phyloP scores from a whole-genome alignment of 1,284 basidiomycete genomes.

The Somion occarium region DNA sequence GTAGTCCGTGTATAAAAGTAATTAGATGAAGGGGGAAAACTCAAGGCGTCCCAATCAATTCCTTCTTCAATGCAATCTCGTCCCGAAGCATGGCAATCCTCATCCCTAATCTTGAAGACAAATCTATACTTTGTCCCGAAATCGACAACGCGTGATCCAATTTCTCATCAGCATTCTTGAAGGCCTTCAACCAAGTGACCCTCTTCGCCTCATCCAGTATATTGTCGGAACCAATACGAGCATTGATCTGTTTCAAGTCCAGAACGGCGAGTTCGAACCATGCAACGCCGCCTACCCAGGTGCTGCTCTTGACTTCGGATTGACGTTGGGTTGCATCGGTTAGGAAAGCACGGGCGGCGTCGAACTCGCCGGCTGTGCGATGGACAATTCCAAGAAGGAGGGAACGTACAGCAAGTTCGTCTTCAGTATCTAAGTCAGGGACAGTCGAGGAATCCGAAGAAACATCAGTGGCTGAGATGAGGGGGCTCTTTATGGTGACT shows the following conservation, averaged over 20 bases:
- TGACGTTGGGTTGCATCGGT: conserved; percentile 43
- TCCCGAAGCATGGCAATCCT: conserved; percentile 64
- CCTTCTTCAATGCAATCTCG: conserved; percentile 61
- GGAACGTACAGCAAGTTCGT: conserved; percentile 65
- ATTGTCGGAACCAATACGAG: conserved; percentile 15
- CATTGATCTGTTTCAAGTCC: conserved; percentile 48
- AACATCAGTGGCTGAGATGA: conserved; percentile 19
- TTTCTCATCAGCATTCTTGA: conserved; percentile 43
- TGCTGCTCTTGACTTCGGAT: conserved; percentile 39
- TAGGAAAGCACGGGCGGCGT: conserved; percentile 42
- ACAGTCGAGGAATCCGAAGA: conserved; percentile 8
- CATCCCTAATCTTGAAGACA: conserved; percentile 64
- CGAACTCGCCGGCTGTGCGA: conserved; percentile 47
- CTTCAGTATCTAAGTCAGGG: conserved; percentile 55
- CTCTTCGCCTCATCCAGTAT: conserved; percentile 16
- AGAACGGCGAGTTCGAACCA: conserved; percentile 65
- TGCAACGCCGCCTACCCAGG: conserved; percentile 64
- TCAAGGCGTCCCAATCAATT: conserved; percentile 30
- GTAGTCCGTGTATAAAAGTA: too few relatives aligned
- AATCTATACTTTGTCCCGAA: conserved; percentile 51
- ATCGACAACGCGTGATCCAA: conserved; percentile 48
- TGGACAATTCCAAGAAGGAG: conserved; percentile 65
- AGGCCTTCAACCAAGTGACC: conserved; percentile 41
- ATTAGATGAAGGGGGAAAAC: too few relatives aligned
- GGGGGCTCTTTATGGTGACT: conserved; percentile 32